phyloP scores from a whole-genome alignment of 306 rosid genomes.

The Arachis stenosperma region DNA sequence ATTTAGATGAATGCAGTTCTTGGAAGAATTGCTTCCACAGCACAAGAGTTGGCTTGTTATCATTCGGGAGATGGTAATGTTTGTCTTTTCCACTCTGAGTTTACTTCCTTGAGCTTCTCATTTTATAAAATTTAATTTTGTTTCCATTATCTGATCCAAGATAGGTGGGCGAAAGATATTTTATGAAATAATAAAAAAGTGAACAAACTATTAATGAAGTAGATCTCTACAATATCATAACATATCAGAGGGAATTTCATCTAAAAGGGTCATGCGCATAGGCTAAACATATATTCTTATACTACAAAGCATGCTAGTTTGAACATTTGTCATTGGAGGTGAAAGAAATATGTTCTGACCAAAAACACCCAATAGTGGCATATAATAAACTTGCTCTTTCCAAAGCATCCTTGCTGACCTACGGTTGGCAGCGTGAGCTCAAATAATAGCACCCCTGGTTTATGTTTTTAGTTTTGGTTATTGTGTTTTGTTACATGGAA shows the following conservation, averaged over 20 bases:
- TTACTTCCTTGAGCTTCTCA: background rate
- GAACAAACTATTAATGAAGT: too few relatives aligned
- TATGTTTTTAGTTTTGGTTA: conserved; percentile 18
- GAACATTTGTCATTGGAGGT: too few relatives aligned
- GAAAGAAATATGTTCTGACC: too few relatives aligned
- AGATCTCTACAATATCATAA: too few relatives aligned
- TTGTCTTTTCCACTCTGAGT: conserved; percentile 1
- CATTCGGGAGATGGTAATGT: conserved; percentile 92
- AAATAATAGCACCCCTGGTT: conserved; percentile 20
- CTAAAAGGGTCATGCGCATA: too few relatives aligned
- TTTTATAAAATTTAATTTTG: background rate
- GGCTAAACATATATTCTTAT: too few relatives aligned
- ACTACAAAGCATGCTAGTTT: too few relatives aligned
- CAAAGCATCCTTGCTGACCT: conserved; percentile 11
- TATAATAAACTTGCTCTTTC: background rate
- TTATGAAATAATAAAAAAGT: too few relatives aligned
- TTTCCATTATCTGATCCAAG: conserved; percentile 20
- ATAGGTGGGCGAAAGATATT: too few relatives aligned
- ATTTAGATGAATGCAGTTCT: conserved; percentile 93
- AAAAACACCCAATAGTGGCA: too few relatives aligned
- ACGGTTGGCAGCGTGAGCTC: background rate
- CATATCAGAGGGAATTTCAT: too few relatives aligned
- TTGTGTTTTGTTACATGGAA: conserved; percentile 30
- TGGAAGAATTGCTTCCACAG: conserved; percentile 82
- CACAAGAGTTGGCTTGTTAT: conserved; percentile 92